Evolutionary conservation across 2,329 filamentous ascomycete species (phyloP).

Genomic region (Calonectria montana): DNA sequence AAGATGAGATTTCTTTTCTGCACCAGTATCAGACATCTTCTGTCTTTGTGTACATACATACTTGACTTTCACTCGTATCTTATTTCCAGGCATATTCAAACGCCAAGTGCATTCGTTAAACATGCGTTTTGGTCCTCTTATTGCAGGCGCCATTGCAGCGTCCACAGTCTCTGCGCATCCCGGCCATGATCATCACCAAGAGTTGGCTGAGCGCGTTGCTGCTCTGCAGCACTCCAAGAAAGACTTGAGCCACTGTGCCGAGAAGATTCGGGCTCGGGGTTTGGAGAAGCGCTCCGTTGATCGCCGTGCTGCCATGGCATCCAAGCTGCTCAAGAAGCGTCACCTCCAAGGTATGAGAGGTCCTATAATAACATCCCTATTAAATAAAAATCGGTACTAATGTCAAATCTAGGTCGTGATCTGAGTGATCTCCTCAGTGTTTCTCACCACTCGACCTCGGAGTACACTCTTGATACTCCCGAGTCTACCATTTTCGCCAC

Average conservation of each 20-base stretch:
- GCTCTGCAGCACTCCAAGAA: conserved; percentile 6
- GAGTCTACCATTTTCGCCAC: conserved; percentile 10
- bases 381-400: not conserved
- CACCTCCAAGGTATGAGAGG: conserved; percentile 8
- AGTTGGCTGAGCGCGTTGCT: not conserved
- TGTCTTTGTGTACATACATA: not conserved
- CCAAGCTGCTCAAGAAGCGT: conserved; percentile 4
- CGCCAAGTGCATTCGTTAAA: not conserved
- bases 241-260: conserved; percentile 12
- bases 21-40: not conserved
- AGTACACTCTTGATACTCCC: conserved; percentile 8
- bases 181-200: conserved; percentile 10
- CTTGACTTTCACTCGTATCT: not conserved
- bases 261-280: conserved; percentile 10
- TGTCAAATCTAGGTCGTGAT: not conserved
- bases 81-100: not conserved
- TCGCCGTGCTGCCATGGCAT: conserved; percentile 9
- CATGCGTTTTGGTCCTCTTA: conserved; percentile 6
- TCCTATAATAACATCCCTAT: not conserved
- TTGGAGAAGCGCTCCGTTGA: conserved; percentile 10
- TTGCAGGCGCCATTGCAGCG: conserved; percentile 3
- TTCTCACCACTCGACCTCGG: conserved; percentile 2
- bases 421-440: conserved; percentile 1
- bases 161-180: conserved; percentile 5
- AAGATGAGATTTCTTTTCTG: not conserved